Evolutionary conservation across 2,329 filamentous ascomycete genomes (phyloP).

Genomic region (Leptographium galeiforme): DNA sequence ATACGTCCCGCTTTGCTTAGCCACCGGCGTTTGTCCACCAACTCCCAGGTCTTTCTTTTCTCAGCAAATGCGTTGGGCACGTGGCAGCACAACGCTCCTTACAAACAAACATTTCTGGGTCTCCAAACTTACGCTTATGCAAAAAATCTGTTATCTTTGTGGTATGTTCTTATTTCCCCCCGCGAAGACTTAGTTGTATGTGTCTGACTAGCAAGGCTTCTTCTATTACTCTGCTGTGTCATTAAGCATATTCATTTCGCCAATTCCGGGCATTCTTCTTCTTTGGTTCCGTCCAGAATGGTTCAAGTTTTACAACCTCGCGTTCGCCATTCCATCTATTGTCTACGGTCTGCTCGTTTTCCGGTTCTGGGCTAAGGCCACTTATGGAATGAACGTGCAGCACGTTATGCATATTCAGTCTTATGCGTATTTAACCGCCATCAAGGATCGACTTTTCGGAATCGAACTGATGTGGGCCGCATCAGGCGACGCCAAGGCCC

Average conservation of each 20-base stretch:
- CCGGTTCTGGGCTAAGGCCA: slow-evolving; percentile 4
- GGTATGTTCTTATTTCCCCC: neutral
- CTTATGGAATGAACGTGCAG: slow-evolving; percentile 4
- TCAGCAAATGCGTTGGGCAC: slow-evolving; percentile 6
- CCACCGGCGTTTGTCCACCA: slow-evolving; percentile 3
- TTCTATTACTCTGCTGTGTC: slow-evolving; percentile 5
- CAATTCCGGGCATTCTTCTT: slow-evolving; percentile 3
- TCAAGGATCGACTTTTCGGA: slow-evolving; percentile 5
- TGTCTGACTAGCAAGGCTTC: neutral
- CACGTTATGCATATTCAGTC: slow-evolving; percentile 5
- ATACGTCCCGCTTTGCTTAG: slow-evolving; percentile 3
- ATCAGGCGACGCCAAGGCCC: slow-evolving; percentile 3
- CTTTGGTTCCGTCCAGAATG: slow-evolving; percentile 2
- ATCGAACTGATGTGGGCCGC: slow-evolving; percentile 5
- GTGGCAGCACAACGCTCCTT: slow-evolving; percentile 2
- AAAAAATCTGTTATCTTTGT: slow-evolving; percentile 6
- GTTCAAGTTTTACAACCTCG: slow-evolving; percentile 5
- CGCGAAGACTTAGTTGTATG: neutral
- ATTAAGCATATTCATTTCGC: slow-evolving; percentile 3
- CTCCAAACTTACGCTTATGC: slow-evolving; percentile 3
- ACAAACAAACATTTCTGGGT: slow-evolving; percentile 5
- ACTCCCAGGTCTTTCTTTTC: slow-evolving; percentile 4
- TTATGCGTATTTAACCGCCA: slow-evolving; percentile 4
- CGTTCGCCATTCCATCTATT: slow-evolving; percentile 3
- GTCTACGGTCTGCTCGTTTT: slow-evolving; percentile 2